Base-by-base conservation (phyloP, 441 rosid species). In the Populus tomentosa region DNA sequence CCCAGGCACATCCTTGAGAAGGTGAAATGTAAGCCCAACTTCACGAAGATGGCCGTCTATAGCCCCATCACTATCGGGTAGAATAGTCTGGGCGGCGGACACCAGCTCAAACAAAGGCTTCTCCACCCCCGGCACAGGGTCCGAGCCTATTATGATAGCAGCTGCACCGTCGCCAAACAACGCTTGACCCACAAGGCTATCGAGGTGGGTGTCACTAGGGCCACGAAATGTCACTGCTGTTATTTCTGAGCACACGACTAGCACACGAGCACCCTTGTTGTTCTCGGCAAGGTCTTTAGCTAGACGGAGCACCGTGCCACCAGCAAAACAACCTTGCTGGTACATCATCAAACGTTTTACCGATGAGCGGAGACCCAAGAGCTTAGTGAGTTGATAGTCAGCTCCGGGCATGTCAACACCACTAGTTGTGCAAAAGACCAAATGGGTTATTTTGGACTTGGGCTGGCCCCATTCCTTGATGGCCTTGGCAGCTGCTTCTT, bases 221-320 rank as follows among this genome's bases (percentile, higher is more conserved):
- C 86, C 87, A 11, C 84, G 84, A 35, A 85, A 85, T 16, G 81
- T 74, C 13, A 30, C 38, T 0, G 82, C 81, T 1, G 86, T 83
- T 20, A 79, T 70, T 72, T 85, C 87, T 0, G 87, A 11, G 69
- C 83, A 80, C 21, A 85, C 87, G 0, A 81, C 80, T 1, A 83
- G 83, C 69, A 85, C 78, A 0, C 86, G 80, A 0, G 86, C 85
- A 0, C 83, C 86, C 24, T 53, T 80, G 70, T 85, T 85, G 84
- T 85, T 85, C 83, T 85, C 87, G 30, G 87, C 84, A 0, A 85
- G 28, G 62, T 85, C 87, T 63, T 85, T 85, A 61, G 87, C 87
- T 0, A 85, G 65, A 2, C 86, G 84, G 23, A 85, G 83, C 32
- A 80, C 86, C 1, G 84, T 77, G 69, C 87, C 86, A 9, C 84